Conservation (phyloP, 306 rosid species). For the barrel medic (Medicago truncatula) region MtrunA17r5.0-ANR NC_053042.1:30341501-30342000, state of each 20-base stretch:
- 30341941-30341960: neutral
- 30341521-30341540: conserved; percentile 82
- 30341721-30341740: conserved; percentile 64
- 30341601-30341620: conserved; percentile 39
- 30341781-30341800: neutral
- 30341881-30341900: neutral
- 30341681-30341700: conserved; percentile 22
- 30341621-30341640: conserved; percentile 44
- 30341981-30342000: conserved; percentile 11
- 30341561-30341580: conserved; percentile 67
- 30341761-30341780: conserved; percentile 14
- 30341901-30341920: neutral
- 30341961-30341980: neutral
- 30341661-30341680: conserved; percentile 27
- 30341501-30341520: conserved; percentile 68
- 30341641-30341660: conserved; percentile 49
- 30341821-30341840: neutral
- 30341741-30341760: conserved; percentile 67
- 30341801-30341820: neutral
- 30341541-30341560: conserved; percentile 95
- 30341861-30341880: neutral
- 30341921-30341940: neutral
- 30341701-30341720: conserved; percentile 47
- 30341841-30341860: neutral
- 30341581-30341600: conserved; percentile 28